Conservation (phyloP, 305 asterid genomes). For the Rubia tinctorum region DNA sequence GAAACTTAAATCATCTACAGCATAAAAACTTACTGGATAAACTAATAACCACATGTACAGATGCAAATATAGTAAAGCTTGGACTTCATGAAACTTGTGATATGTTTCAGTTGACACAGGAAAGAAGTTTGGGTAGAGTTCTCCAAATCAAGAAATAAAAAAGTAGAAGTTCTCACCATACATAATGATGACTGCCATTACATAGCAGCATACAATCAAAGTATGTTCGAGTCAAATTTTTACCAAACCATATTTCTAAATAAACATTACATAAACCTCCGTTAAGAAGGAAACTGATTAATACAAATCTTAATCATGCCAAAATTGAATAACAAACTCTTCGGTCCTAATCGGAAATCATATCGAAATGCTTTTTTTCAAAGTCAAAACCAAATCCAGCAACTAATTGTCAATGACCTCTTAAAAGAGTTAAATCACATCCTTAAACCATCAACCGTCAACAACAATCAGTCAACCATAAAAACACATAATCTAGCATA, state of each 20-base stretch:
- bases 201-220: neutral
- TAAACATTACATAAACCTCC: neutral
- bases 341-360: too few relatives aligned
- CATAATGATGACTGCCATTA: too few relatives aligned
- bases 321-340: too few relatives aligned
- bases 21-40: neutral
- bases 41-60: neutral
- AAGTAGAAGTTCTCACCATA: neutral
- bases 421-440: neutral
- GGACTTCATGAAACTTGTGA: neutral
- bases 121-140: neutral
- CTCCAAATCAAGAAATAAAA: neutral
- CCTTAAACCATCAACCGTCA: neutral
- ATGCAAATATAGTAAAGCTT: neutral
- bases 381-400: conserved; percentile 1
- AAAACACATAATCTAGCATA: neutral
- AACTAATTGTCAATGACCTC: neutral
- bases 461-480: neutral
- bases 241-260: neutral
- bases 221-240: neutral
- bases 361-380: neutral
- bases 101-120: neutral
- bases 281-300: neutral
- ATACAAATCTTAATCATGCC: too few relatives aligned
- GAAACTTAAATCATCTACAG: neutral